Percentiles rank a stretch among this genome's conserved stretches.
These are phyloP conservation scores for Candida stauntonica DNA, from an alignment of 805 yeast genomes.

Conservation along the genomic window DNA sequence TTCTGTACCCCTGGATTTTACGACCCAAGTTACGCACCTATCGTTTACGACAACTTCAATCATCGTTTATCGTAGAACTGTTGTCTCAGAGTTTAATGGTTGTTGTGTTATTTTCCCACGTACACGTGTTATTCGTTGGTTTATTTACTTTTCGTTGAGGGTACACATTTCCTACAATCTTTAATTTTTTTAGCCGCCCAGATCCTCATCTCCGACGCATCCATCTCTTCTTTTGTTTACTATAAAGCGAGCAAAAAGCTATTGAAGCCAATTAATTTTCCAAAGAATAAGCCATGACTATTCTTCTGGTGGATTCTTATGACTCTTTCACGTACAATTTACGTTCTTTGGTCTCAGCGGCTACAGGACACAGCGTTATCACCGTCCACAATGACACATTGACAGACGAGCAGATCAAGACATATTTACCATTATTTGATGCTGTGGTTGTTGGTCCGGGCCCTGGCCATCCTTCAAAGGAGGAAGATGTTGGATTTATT, in stretches of 20 bases:
- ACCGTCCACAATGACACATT: slow-evolving; percentile 35
- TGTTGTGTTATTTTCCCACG: too few relatives aligned
- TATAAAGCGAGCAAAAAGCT: too few relatives aligned
- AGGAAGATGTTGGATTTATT: slow-evolving; percentile 69
- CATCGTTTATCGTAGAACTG: slow-evolving; percentile 34
- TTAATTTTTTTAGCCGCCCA: too few relatives aligned
- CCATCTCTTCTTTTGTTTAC: too few relatives aligned
- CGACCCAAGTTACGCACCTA: slow-evolving; percentile 35
- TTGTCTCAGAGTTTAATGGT: too few relatives aligned
- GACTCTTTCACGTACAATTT: slow-evolving; percentile 93
- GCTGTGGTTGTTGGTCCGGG: slow-evolving; percentile 94
- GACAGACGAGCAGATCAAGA: slow-evolving; percentile 33
- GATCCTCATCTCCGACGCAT: too few relatives aligned
- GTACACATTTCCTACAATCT: too few relatives aligned
- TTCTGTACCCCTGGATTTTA: neutral
- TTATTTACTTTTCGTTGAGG: too few relatives aligned
- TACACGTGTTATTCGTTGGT: too few relatives aligned
- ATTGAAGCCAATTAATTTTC: too few relatives aligned
- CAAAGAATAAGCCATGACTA: slow-evolving; percentile 32
- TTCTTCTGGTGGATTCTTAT: slow-evolving; percentile 83
- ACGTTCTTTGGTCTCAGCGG: slow-evolving; percentile 50
- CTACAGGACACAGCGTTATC: slow-evolving; percentile 38
- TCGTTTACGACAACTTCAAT: slow-evolving; percentile 72
- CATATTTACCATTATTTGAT: slow-evolving; percentile 51
- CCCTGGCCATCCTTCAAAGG: slow-evolving; percentile 79